Base-by-base conservation (phyloP, 805 yeast genomes). In the Debaryomyces maramus region DNA sequence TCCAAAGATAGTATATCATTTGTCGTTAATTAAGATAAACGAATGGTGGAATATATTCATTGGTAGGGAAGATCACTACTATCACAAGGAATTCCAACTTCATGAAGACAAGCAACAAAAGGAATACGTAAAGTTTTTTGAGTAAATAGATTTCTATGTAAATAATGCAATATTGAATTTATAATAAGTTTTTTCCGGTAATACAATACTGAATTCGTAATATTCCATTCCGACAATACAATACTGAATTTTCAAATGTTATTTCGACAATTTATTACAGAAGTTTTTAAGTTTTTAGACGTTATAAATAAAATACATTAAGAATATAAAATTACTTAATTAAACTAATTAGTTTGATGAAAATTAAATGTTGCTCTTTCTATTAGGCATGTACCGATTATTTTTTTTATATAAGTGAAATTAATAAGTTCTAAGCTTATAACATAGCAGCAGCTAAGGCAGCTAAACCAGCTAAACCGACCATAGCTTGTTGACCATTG, bases 31-130 rank as follows among this genome's bases (percentile, higher is more conserved):
- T 39, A 69, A 80, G 44, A 33, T 77, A 26, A 75, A 73, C 42
- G 65, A 70, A 28, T 72, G 77, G 58, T 91, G 97, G 97, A 81
- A 84, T 53, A 58, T 58, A 26, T 85, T 88, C 55, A 72, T 88
- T 40, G 96, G 95, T n/a, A 74, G 72, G 31, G 65, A 58, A 15
- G 35, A 34, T 19, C 21, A 36, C 26, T 26, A 27, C 14, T 9
- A 30, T 10, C 38, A 38, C 29, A 31, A 17, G 15, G 37, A 38
- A 15, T 32, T 34, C 20, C 31, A 33, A 13, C 36, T 27, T 27
- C 32, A 35, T 22, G 42, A 43, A 17, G 33, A 37, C 8, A 32
- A 38, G 9, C 34, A 38, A 17, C 34, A 38, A 6, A 40, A 28
- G 13, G 24, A 29, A 28, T 29, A 20, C 21, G 13, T 17, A 29